phyloP scores from a whole-genome alignment of 2,329 filamentous ascomycete species.

The Polychaeton citri region DNA sequence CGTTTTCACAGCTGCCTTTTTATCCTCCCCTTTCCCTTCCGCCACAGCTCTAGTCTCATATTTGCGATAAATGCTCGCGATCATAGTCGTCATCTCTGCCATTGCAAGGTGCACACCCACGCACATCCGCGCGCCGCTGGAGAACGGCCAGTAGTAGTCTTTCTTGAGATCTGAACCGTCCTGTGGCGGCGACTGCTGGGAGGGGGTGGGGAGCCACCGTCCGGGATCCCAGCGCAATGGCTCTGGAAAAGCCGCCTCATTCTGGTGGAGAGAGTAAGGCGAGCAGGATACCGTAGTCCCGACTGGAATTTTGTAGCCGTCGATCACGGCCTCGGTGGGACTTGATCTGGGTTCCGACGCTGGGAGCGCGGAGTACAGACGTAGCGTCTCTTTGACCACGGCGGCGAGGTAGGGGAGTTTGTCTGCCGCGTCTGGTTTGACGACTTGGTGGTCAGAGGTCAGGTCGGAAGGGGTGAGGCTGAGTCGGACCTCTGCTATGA shows the following conservation, averaged over 20 bases:
- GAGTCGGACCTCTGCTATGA: constrained; percentile 32
- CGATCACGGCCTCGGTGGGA: too few species aligned
- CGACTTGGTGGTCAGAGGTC: constrained; percentile 14
- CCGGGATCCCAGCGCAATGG: constrained; percentile 22
- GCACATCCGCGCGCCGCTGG: constrained; percentile 23
- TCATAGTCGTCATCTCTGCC: too few species aligned
- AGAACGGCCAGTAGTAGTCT: constrained; percentile 27
- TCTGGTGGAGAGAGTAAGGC: constrained; percentile 12
- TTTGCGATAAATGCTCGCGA: too few species aligned
- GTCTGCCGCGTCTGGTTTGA: constrained; percentile 24
- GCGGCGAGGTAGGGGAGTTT: constrained; percentile 19
- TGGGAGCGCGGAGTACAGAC: too few species aligned
- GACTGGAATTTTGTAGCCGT: constrained; percentile 19
- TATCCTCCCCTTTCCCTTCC: too few species aligned
- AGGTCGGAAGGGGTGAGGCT: too few species aligned
- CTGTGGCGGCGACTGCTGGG: too few species aligned
- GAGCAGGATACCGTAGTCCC: constrained; percentile 12
- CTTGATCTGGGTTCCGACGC: too few species aligned
- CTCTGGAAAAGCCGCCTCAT: constrained; percentile 20
- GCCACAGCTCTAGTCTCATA: too few species aligned
- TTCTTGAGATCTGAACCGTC: too few species aligned
- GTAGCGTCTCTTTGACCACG: constrained; percentile 25
- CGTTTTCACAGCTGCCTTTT: too few species aligned
- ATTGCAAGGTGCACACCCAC: constrained; percentile 25
- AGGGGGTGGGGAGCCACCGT: constrained; percentile 20